Base-by-base conservation (phyloP, 2,329 filamentous ascomycete genomes). In the Coniochaeta hoffmannii region DNA sequence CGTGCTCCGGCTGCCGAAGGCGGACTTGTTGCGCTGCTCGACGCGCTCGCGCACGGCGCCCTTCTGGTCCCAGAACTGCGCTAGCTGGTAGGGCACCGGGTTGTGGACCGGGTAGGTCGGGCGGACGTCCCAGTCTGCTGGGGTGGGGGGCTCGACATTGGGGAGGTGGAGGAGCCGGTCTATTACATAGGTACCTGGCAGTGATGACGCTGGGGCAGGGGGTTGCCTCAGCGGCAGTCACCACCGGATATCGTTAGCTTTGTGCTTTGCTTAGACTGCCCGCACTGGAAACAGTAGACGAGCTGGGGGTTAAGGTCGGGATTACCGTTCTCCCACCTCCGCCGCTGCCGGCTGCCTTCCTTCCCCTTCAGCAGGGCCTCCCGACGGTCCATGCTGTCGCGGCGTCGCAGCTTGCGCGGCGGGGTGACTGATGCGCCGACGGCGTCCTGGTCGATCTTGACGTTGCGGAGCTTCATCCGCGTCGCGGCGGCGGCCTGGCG, bases 251-350 rank as follows among this genome's bases (percentile, higher is more conserved):
- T 19, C 17, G 28, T 51, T 51, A 51, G 49, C 28, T 8, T 31
- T 19, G 2, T 51, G 10, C 22, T n/a, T 34, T 12, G n/a, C 3
- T 9, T 19, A n/a, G 26, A 46, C 41, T 7, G 17, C 10, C 10
- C 3, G 17, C 19, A 12, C 2, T 41, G 17, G 6, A 19, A 10
- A 22, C 2, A 19, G 14, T 4, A 35, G 31, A 34, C 14, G 50
- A 30, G 57, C 2, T 59, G 46, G 17, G 17, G 31, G 52, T 53
- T 55, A 34, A 46, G 55, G 51, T 36, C 65, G n/a, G 7, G 31
- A 72, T 61, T 79, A 95, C 90, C 89, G 71, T 97, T 99, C 76
- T 99, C 94, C 91, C 92, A 97, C 55, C 93, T 81, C 64, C 93
- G 86, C 52, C 93, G 80, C 65, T 93, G 86, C 34, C 93, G 82